Conservation (phyloP, 139 green algal species). For the Tetraselmis striata region DNA sequence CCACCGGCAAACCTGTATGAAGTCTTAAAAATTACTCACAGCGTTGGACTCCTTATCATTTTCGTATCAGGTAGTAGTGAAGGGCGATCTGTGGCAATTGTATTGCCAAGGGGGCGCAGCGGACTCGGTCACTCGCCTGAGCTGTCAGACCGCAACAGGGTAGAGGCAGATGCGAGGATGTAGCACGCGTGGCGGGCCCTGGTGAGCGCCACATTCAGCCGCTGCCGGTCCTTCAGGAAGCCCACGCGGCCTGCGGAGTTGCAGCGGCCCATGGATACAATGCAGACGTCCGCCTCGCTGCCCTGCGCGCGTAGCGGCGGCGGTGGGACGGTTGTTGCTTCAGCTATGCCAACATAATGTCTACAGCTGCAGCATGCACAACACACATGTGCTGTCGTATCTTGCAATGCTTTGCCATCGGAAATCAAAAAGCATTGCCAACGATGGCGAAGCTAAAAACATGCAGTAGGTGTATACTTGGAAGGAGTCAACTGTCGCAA, state of each 20-base stretch:
- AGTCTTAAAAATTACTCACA: not conserved
- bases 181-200: conserved; percentile 34
- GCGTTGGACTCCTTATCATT: not conserved
- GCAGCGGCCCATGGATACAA: conserved; percentile 82
- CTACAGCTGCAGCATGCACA: no score
- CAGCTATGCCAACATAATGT: no score
- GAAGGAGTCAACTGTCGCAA: not conserved
- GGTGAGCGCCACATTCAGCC: conserved; percentile 91
- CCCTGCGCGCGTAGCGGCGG: conserved; percentile 73
- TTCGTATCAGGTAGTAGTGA: no score
- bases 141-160: not conserved
- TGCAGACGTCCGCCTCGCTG: conserved; percentile 82
- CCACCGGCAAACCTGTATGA: not conserved
- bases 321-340: no score
- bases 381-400: no score
- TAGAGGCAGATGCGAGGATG: not conserved
- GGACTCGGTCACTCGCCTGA: no score
- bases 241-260: conserved; percentile 60
- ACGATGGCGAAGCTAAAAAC: no score
- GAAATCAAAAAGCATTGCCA: no score
- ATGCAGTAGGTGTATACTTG: not conserved
- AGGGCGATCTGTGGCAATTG: not conserved
- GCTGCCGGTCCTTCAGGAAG: conserved; percentile 75
- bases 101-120: no score
- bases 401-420: no score